A percentile compares a stretch with the other conserved stretches of the same genome.
These are phyloP conservation scores for Margaritispora aquatica DNA, from an alignment of 495 filamentous ascomycete species.

Conservation along the genomic window DNA sequence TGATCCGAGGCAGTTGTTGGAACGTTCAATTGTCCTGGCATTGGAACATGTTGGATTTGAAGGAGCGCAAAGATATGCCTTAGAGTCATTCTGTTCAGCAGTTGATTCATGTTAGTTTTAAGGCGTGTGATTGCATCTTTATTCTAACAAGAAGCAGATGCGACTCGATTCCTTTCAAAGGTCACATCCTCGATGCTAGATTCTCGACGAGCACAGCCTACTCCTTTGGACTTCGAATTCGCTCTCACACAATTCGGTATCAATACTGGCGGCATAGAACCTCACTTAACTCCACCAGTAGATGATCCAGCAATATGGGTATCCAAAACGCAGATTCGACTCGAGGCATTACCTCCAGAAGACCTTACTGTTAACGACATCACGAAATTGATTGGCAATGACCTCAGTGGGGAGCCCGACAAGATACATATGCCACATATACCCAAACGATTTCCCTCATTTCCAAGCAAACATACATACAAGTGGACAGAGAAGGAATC, in stretches of 20 bases:
- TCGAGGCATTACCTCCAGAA: conserved; percentile 13
- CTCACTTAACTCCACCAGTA: conserved; percentile 36
- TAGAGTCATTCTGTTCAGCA: conserved; percentile 18
- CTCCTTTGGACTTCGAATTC: conserved; percentile 61
- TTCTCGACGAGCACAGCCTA: conserved; percentile 52
- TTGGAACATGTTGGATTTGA: conserved; percentile 20
- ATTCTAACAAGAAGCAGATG: conserved; percentile 31
- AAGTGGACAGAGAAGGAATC: conserved; percentile 60
- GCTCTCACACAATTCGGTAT: conserved; percentile 38
- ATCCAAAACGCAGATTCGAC: conserved; percentile 26
- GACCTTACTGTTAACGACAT: conserved; percentile 16
- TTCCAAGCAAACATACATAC: conserved; percentile 71
- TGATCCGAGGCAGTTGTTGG: conserved; percentile 16
- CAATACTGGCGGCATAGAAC: conserved; percentile 37
- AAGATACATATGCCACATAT: conserved; percentile 47
- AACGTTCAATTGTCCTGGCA: conserved; percentile 14
- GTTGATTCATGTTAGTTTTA: conserved; percentile 18
- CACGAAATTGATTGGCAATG: conserved; percentile 43
- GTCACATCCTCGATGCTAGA: conserved; percentile 57
- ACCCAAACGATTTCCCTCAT: conserved; percentile 60
- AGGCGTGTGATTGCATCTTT: not conserved
- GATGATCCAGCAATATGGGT: conserved; percentile 31
- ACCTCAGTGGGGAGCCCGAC: conserved; percentile 46
- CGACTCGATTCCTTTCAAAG: conserved; percentile 46
- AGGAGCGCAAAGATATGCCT: conserved; percentile 7